Percentiles rank a stretch among this genome's conserved stretches.
Conservation (phyloP, 306 rosid genomes). For the Sphenostylis stenocarpa region DNA sequence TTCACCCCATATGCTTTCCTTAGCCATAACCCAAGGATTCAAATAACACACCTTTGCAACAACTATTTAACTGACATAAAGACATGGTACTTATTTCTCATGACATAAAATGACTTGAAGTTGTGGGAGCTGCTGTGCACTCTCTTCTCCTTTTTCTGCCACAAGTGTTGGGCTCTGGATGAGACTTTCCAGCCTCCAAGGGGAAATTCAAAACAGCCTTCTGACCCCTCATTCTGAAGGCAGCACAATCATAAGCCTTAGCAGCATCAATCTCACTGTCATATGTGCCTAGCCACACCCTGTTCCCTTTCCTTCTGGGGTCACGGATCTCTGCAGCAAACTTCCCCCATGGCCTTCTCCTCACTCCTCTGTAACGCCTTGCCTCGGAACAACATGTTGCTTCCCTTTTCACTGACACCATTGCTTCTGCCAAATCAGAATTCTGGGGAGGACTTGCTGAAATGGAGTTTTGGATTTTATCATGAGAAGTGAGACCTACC, state of each 20-base stretch:
- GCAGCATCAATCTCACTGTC: constrained; percentile 72
- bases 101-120: background rate
- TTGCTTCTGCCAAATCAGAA: background rate
- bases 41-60: background rate
- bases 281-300: constrained; percentile 90
- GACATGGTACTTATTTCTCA: background rate
- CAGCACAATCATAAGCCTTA: constrained; percentile 76
- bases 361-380: constrained; percentile 71
- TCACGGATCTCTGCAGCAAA: constrained; percentile 89
- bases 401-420: constrained; percentile 1
- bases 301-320: constrained; percentile 58
- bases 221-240: constrained; percentile 76
- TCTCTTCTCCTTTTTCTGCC: constrained; percentile 50
- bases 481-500: background rate
- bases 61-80: background rate
- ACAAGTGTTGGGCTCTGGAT: constrained; percentile 36
- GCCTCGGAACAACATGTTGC: background rate
- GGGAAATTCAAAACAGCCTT: constrained; percentile 79
- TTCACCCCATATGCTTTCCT: background rate
- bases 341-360: constrained; percentile 86
- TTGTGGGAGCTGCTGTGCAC: background rate
- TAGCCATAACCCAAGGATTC: background rate
- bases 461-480: background rate
- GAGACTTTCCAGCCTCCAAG: constrained; percentile 57
- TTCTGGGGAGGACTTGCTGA: background rate